phyloP scores from a whole-genome alignment of 768 basidiomycete genomes.

The Mycena galericulata region DNA sequence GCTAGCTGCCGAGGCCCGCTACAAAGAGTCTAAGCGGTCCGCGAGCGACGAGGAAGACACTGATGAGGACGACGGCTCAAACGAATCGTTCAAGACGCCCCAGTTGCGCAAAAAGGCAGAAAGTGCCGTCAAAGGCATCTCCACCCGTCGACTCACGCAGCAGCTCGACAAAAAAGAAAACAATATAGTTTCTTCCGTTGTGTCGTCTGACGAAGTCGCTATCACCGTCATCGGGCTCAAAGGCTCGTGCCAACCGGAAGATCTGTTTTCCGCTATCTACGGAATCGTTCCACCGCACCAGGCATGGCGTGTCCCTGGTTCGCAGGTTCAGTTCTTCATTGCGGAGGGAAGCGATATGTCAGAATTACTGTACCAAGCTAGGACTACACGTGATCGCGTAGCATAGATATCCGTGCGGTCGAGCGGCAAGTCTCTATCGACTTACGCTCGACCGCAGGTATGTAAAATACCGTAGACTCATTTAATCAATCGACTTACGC shows the following conservation, averaged over 20 bases:
- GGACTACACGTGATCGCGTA: no score
- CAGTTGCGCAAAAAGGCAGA: neutral
- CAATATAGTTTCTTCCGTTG: neutral
- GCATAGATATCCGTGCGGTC: no score
- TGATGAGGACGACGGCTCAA: neutral
- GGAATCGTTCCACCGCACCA: constrained; percentile 17
- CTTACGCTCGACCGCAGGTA: no score
- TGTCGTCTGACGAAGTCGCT: constrained; percentile 13
- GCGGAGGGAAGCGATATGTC: no score
- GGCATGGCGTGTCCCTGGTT: constrained; percentile 14
- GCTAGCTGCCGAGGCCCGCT: neutral
- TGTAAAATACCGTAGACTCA: no score
- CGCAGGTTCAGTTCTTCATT: constrained; percentile 17
- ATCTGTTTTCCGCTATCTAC: constrained; percentile 23
- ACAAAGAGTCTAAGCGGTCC: neutral
- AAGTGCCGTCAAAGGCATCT: neutral
- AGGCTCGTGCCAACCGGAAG: neutral
- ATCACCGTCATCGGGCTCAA: constrained; percentile 19
- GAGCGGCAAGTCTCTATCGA: no score
- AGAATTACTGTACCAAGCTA: no score
- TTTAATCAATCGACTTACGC: constrained; percentile 30
- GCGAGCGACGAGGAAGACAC: constrained; percentile 15
- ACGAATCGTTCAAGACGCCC: neutral
- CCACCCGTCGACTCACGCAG: neutral
- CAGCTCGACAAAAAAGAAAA: constrained; percentile 4